Evolutionary conservation across 441 rosid genomes (phyloP), one percentile per base, ranked within the genome.

Genomic region (Syzygium malaccense): DNA sequence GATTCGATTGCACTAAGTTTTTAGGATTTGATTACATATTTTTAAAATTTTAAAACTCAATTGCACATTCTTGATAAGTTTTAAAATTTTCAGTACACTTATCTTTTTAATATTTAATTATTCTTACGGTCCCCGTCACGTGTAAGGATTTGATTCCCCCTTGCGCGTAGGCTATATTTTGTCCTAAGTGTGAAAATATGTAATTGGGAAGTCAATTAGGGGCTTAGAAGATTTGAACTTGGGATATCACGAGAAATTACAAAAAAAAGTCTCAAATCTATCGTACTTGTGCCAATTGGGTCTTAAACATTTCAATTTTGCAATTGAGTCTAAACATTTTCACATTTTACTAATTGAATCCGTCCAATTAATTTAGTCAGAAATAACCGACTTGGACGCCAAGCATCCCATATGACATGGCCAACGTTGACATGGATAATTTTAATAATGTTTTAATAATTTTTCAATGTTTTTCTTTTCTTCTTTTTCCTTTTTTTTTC

Each of bases 371-470:
- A 26, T 58, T 58, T 58, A 14, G 0, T 58, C 14, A 0, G 7
- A 58, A 25, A 25, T 58, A 25, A n/a, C 3, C 7, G 0, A 11
- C 0, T 7, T 4, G 0, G 1, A 12, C 0, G 1, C 14, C 0
- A 4, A 0, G 14, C 14, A 0, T 13, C 3, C 2, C 2, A 57
- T 3, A 0, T 25, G 14, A 0, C 6, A 1, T 1, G 0, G 12
- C 26, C 0, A 0, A 8, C 0, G 0, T 0, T 23, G 4, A 57
- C 13, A 12, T 57, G 0, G 14, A 26, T 0, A 58, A 58, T 58
- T 26, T 58, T 58, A 58, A 26, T 26, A 26, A 11, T 11, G 0
- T 25, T 45, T 57, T 25, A 0, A 56, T 4, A 4, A 9, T 10
- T 57, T 2, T 57, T 9, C 1, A 12, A 3, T 25, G 4, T 6